Base-by-base conservation (phyloP, 768 basidiomycete genomes). In the Kondoa malvinella region DNA sequence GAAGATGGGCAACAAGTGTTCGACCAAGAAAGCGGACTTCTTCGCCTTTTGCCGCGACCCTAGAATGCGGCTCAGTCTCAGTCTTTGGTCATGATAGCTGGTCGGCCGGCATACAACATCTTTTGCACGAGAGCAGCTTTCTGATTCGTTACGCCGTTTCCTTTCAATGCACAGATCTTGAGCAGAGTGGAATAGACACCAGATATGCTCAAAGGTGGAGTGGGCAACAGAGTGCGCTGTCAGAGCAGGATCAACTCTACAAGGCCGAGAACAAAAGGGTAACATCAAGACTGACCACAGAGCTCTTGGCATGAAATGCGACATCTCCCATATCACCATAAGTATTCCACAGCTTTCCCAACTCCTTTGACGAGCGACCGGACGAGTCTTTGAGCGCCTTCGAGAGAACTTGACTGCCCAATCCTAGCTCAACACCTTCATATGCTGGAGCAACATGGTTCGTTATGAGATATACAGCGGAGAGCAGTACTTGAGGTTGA, bases 271-370 rank as follows among this genome's bases (percentile, higher is more conserved):
- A 21, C 12, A 8, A 21, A 50, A 50, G 40, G 21, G 40, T 8
- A 50, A 50, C 40, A 21, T n/a, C n/a, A 50, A 50, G 40, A 40
- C 68, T 66, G 33, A 87, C 83, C 29, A 88, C 61, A 75, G 29
- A 91, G 40, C 40, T 50, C 80, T 2, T 87, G 87, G 57, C 87
- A 82, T 26, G 88, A 76, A 67, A 90, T 0, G 92, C 92, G 4
- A 92, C 88, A 74, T 92, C 89, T 0, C 92, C 92, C 29, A 84
- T 82, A 77, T 95, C 92, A 2, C 92, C 92, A 34, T 80, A 83
- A 57, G 82, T 78, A 70, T 85, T 86, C 74, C 72, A 31, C 71
- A 90, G 76, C 67, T 79, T 82, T 76, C 79, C 84, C 59, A 86
- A 81, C 15, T 85, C 81, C 4, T 80, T 76, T 25, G 67, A 1